Evolutionary conservation across 2,329 filamentous ascomycete species (phyloP), one percentile per base, ranked within the genome.

Genomic region (Pyricularia sp.): DNA sequence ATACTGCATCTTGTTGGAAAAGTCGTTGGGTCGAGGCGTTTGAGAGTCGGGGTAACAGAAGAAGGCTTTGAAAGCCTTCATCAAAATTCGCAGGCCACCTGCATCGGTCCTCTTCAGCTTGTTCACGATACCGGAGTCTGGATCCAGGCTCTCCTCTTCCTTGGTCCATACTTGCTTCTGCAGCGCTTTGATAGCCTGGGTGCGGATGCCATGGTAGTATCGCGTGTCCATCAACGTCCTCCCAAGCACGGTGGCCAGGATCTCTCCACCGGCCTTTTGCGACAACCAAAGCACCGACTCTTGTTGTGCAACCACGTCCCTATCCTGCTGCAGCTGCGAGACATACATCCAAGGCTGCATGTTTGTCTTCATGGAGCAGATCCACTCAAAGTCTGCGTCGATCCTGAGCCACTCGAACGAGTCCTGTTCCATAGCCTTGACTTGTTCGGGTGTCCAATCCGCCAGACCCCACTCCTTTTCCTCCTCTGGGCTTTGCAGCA

Each of bases 321-420:
- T 84, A 75, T 99, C 94, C 75, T 99, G 94, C 74, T 99, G 94
- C 67, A 99, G 81, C 75, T 99, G 94, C 26, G 94, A 97, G 66
- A 96, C 86, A 73, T 94, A 97, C 96, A 99, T 99, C 80, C 97
- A 97, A 4, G 91, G 86, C 60, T 91, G 91, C 82, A 97, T 91
- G 68, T 88, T 88, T 12, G 83, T 81, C 67, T 88, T 87, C 75
- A 96, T 90, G 69, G 88, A 88, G 75, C 90, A 94, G 66, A 97
- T 88, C 94, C 94, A 99, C 74, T 99, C 94, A 70, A 97, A 97
- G 75, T 99, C 96, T 19, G 93, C 93, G 75, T 99, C 94, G 77
- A 97, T 90, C 24, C 94, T 88, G 70, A 99, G 96, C 94, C 96
- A 99, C 74, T 99, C 94, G 72, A 97, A 99, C 0, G 91, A 96